Evolutionary conservation across 352 stramenopile genomes (phyloP).

Genomic region (Globisporangium takayamanum): DNA sequence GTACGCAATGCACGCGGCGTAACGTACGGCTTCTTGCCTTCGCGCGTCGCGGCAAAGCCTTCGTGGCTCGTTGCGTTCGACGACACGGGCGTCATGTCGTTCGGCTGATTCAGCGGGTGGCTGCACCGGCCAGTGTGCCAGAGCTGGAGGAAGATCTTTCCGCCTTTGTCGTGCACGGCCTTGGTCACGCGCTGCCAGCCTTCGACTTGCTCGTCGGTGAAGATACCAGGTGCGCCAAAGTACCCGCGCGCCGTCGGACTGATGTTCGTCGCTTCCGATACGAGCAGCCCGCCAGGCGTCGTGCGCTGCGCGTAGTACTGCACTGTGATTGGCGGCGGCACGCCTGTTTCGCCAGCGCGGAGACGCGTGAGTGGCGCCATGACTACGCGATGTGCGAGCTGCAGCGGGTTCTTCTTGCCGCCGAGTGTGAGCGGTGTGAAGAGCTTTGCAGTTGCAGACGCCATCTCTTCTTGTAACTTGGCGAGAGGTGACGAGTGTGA

Average conservation of each 20-base stretch:
- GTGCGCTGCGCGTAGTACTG: slow-evolving; percentile 64
- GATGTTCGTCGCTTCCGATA: slow-evolving; percentile 59
- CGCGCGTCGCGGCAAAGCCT: slow-evolving; percentile 15
- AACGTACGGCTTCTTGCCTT: slow-evolving; percentile 23
- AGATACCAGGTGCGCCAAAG: slow-evolving; percentile 46
- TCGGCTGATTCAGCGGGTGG: slow-evolving; percentile 55
- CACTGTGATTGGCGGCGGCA: slow-evolving; percentile 30
- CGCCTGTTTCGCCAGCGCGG: slow-evolving; percentile 23
- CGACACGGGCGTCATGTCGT: slow-evolving; percentile 39
- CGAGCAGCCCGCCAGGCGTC: slow-evolving; percentile 48
- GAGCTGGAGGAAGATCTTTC: slow-evolving; percentile 77
- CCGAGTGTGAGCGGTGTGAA: slow-evolving; percentile 40
- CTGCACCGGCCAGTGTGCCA: slow-evolving; percentile 77
- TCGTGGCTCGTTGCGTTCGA: slow-evolving; percentile 22
- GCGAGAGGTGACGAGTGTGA: too few relatives aligned
- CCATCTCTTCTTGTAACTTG: too few relatives aligned
- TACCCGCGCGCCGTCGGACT: slow-evolving; percentile 28
- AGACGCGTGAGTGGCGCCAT: slow-evolving; percentile 60
- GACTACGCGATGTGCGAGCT: slow-evolving; percentile 48
- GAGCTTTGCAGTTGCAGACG: slow-evolving; percentile 20
- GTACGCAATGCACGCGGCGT: slow-evolving; percentile 42
- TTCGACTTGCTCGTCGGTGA: slow-evolving; percentile 32
- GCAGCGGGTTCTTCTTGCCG: slow-evolving; percentile 26
- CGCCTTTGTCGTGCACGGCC: slow-evolving; percentile 67
- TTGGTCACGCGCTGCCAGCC: slow-evolving; percentile 54